Base-by-base conservation (phyloP, 148 eudicot genomes). In the Linanthus parryae region DNA sequence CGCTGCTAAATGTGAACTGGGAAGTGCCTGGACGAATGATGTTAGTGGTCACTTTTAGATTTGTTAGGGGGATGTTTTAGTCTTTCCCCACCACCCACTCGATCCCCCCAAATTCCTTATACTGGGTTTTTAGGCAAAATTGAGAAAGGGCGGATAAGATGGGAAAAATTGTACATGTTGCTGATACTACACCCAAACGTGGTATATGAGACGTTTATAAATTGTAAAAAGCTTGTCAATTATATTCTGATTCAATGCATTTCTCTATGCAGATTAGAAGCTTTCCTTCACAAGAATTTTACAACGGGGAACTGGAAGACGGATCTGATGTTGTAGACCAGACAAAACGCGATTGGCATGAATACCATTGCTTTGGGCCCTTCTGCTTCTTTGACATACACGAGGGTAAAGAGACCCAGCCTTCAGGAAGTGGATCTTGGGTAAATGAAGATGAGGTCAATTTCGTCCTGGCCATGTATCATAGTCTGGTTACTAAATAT, bases 301-400 rank as follows among this genome's bases (percentile, higher is more conserved):
- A 88, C 61, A 59, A 71, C 25, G 78, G 75, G 64, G 76, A 82
- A 52, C 63, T 88, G 60, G 95, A 84, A 48, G 96, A 88, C 61
- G 99, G 96, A 44, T 38, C 76, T 42, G 96, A 82, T 64, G 68
- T 92, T 55, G 47, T 66, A 70, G 73, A 47, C 42, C 75, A 77
- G 67, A 92, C 95, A 51, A 73, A 61, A 48, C 91, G 95, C 40
- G 31, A 54, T 46, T 92, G 99, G 99, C 99, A 92, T 45, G 68
- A 63, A 24, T 84, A 70, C 67, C 64, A 78, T n/a, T 92, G 99
- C 73, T 92, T 84, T 67, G 94, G 96, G 44, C 99, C 99, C 3
- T 92, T 92, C 74, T 87, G 96, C 77, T 92, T 92, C 70, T 92
- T 92, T 64, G 96, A 92, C 49, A 48, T 84, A 59, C 86, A 79